Base-by-base conservation (phyloP, 83 land plant species). In the Isoetes engelmannii region DNA sequence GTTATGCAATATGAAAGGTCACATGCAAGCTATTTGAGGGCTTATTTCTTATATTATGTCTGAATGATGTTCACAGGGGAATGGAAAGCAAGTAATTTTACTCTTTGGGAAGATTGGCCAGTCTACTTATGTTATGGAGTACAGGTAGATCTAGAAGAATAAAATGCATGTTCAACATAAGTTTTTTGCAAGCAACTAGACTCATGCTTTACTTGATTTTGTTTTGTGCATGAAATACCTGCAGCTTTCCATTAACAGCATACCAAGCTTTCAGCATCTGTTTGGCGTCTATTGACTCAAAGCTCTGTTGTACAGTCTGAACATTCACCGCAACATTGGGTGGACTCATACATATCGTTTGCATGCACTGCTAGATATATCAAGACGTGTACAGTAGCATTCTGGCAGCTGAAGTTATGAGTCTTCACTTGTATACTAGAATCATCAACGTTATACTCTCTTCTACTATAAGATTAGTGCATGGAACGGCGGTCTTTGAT, bases 211-310 rank as follows among this genome's bases (percentile, higher is more conserved):
- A 48, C 58, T n/a, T 48, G 21, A 48, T 6, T 5, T 7, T 68
- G 17, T 13, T 17, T 15, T 68, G 28, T 50, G 68, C 45, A 12
- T n/a, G n/a, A n/a, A n/a, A n/a, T 6, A 7, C 5, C 15, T 60
- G 12, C 73, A 72, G 74, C 12, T 72, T 61, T 48, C 74, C 74
- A 5, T 45, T 72, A 37, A 72, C 69, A 47, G 74, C 55, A 5
- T 72, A 42, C 53, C 74, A 72, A 72, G 74, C 74, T 20, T 72
- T 72, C 47, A 56, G 74, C 20, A 72, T 72, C 9, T 72, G 74
- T 41, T 56, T 72, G 17, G 74, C 74, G 4, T 72, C 74, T 5
- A 61, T 72, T 47, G 74, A 72, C 53, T 72, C 74, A 5, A 72
- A 72, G 55, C 69, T 72, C 17, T 72, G 74, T 44, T 72, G 74